Evolutionary conservation across 192 early-diverging fungal species (phyloP).

Genomic region (Powellomyces hirtus): DNA sequence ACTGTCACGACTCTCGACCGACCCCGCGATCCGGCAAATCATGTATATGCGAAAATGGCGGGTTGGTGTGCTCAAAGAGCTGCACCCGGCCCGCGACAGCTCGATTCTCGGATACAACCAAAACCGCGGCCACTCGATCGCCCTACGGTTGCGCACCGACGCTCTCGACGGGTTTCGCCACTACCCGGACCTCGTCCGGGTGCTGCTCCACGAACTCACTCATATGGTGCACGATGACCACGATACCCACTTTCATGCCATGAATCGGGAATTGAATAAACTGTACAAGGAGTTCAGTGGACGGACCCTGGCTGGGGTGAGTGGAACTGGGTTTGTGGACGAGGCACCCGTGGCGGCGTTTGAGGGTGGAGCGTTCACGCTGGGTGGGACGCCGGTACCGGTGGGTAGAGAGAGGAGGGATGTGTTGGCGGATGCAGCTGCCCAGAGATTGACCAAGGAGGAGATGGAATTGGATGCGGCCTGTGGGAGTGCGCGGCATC

Average conservation of each 20-base stretch:
- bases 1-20: slow-evolving; percentile 65
- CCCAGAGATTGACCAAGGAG: slow-evolving; percentile 58
- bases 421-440: slow-evolving; percentile 54
- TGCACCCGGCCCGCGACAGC: slow-evolving; percentile 61
- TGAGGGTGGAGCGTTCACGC: slow-evolving; percentile 57
- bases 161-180: slow-evolving; percentile 73
- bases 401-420: slow-evolving; percentile 37
- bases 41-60: slow-evolving; percentile 60
- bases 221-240: slow-evolving; percentile 68
- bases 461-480: slow-evolving; percentile 62
- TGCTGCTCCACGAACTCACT: slow-evolving; percentile 75
- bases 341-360: slow-evolving; percentile 32
- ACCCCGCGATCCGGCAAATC: slow-evolving; percentile 50
- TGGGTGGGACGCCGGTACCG: slow-evolving; percentile 46
- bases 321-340: slow-evolving; percentile 31
- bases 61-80: slow-evolving; percentile 64
- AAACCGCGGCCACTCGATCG: slow-evolving; percentile 71
- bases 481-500: slow-evolving; percentile 45
- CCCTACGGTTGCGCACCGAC: slow-evolving; percentile 74
- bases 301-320: slow-evolving; percentile 15
- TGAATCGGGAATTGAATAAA: slow-evolving; percentile 72
- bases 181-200: slow-evolving; percentile 64
- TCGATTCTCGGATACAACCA: slow-evolving; percentile 67
- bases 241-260: slow-evolving; percentile 67
- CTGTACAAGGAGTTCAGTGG: slow-evolving; percentile 56